Conservation (phyloP, 1,284 basidiomycete genomes). For the Athelia psychrophila region DNA sequence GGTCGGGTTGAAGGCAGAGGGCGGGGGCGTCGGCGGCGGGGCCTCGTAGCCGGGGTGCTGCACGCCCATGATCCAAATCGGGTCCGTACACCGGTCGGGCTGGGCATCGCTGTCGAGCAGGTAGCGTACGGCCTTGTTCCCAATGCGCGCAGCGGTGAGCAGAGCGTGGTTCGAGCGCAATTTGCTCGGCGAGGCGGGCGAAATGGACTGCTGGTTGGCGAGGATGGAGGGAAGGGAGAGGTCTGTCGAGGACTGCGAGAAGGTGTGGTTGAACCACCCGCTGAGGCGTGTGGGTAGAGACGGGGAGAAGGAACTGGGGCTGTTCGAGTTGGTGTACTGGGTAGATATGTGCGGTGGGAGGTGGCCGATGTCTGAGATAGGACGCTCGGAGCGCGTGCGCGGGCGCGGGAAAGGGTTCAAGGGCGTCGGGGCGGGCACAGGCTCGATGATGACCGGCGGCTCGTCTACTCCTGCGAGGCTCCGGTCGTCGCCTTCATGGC, state of each 20-base stretch:
- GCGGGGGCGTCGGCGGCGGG: no score
- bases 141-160: conserved; percentile 64
- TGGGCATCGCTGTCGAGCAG: conserved; percentile 80
- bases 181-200: conserved; percentile 11
- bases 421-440: conserved; percentile 11
- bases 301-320: conserved; percentile 22
- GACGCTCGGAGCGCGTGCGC: conserved; percentile 45
- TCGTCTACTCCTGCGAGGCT: conserved; percentile 29
- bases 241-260: conserved; percentile 61
- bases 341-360: conserved; percentile 27
- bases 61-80: conserved; percentile 84
- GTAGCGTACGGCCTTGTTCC: conserved; percentile 74
- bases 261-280: conserved; percentile 77
- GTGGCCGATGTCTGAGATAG: conserved; percentile 40
- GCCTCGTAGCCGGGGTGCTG: conserved; percentile 70
- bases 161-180: conserved; percentile 17
- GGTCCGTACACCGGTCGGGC: conserved; percentile 76
- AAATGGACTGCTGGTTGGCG: conserved; percentile 34
- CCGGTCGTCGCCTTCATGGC: not conserved
- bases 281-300: conserved; percentile 60
- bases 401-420: conserved; percentile 32
- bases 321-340: conserved; percentile 12
- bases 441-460: conserved; percentile 52
- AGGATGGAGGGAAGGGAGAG: conserved; percentile 62
- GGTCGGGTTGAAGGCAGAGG: no score